These are phyloP conservation scores for Straminergon stramineum DNA, from an alignment of 225 moss, liverwort and hornwort species.

Conservation along the genomic window DNA sequence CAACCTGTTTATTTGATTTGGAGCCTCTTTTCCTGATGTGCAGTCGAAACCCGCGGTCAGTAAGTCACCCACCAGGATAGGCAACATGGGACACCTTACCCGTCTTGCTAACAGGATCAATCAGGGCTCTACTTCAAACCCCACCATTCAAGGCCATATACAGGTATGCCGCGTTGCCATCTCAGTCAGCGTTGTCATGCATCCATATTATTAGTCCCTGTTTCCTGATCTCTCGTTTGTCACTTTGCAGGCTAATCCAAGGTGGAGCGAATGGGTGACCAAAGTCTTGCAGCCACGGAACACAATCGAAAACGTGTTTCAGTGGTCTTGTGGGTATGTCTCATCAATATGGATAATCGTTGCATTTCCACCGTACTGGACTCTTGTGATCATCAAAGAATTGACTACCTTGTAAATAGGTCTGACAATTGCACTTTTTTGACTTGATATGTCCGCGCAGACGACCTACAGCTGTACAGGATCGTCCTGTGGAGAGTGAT, in stretches of 20 bases:
- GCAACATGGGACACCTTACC: slow-evolving; percentile 88
- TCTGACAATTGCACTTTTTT: background rate
- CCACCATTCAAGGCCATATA: slow-evolving; percentile 54
- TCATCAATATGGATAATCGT: background rate
- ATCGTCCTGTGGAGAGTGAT: slow-evolving; percentile 75
- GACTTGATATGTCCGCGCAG: slow-evolving; percentile 22
- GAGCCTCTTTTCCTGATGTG: slow-evolving; percentile 1
- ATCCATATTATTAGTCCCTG: background rate
- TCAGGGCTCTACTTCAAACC: slow-evolving; percentile 46
- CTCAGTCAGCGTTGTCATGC: background rate
- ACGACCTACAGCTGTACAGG: slow-evolving; percentile 81
- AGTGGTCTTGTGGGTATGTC: slow-evolving; percentile 91
- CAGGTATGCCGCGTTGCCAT: slow-evolving; percentile 39
- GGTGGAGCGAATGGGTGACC: slow-evolving; percentile 83
- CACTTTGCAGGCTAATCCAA: slow-evolving; percentile 49
- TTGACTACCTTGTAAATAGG: background rate
- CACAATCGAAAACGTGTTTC: slow-evolving; percentile 67
- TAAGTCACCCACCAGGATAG: slow-evolving; percentile 75
- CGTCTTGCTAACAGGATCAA: slow-evolving; percentile 78
- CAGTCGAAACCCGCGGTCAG: slow-evolving; percentile 65
- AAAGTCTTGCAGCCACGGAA: slow-evolving; percentile 71
- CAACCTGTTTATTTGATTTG: background rate
- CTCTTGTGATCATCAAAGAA: background rate
- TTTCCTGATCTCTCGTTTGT: background rate
- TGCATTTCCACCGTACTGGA: background rate